phyloP scores from a whole-genome alignment of 2,329 filamentous ascomycete genomes.

The Fusarium chaquense region DNA sequence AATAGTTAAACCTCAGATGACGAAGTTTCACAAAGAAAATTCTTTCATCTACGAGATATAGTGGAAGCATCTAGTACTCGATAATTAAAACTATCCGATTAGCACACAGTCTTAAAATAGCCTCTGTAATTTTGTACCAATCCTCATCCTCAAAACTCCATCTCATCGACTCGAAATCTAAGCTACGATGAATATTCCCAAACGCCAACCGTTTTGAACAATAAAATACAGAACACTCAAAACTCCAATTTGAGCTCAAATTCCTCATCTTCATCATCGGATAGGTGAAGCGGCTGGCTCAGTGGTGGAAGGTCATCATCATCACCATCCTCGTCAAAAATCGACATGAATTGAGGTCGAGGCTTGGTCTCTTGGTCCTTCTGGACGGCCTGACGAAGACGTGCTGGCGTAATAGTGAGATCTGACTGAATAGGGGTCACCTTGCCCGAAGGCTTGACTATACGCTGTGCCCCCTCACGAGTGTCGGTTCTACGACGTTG shows the following conservation, averaged over 20 bases:
- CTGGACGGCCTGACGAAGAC: slow-evolving; percentile 44
- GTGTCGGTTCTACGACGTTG: slow-evolving; percentile 35
- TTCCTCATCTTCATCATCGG: slow-evolving; percentile 64
- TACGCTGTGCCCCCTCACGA: slow-evolving; percentile 25
- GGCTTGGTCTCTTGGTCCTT: slow-evolving; percentile 46
- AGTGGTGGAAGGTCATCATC: slow-evolving; percentile 50
- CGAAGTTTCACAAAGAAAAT: slow-evolving; percentile 1
- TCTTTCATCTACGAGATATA: slow-evolving; percentile 1
- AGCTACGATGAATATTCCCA: slow-evolving; percentile 7
- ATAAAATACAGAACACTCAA: slow-evolving; percentile 33
- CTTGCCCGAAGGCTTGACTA: slow-evolving; percentile 31
- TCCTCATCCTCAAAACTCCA: slow-evolving; percentile 21
- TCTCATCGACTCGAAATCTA: slow-evolving; percentile 4
- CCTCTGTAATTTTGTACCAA: slow-evolving; percentile 3
- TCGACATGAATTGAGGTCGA: slow-evolving; percentile 67
- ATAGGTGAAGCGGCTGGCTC: slow-evolving; percentile 37
- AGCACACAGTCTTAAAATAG: slow-evolving; percentile 1
- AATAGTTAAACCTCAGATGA: neutral
- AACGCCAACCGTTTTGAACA: slow-evolving; percentile 40
- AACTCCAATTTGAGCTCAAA: slow-evolving; percentile 66
- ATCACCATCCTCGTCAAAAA: slow-evolving; percentile 66
- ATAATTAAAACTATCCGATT: neutral
- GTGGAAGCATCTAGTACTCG: neutral
- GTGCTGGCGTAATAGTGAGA: slow-evolving; percentile 63
- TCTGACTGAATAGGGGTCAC: slow-evolving; percentile 38